A percentile compares a stretch with the other conserved stretches of the same genome.
phyloP scores from a whole-genome alignment of 2,329 filamentous ascomycete genomes.

The Rutstroemia sydowiana region DNA sequence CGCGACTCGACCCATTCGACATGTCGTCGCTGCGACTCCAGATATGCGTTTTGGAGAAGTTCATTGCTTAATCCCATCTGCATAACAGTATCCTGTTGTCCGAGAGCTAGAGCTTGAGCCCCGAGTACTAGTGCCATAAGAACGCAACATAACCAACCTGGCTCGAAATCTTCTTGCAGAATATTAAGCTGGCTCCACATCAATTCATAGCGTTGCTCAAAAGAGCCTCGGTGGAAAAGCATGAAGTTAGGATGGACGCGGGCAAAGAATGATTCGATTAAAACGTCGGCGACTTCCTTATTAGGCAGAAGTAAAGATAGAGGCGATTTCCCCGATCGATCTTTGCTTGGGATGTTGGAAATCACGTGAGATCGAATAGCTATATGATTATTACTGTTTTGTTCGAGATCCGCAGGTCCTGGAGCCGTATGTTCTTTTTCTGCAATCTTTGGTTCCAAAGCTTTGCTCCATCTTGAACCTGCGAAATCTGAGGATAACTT shows the following conservation, averaged over 20 bases:
- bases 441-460: conserved; percentile 22
- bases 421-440: conserved; percentile 17
- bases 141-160: conserved; percentile 36
- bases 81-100: too few species aligned
- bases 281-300: conserved; percentile 32
- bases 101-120: conserved; percentile 34
- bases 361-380: not conserved
- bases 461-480: conserved; percentile 26
- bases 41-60: too few species aligned
- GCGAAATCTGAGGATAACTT: conserved; percentile 25
- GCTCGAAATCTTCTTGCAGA: conserved; percentile 30
- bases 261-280: conserved; percentile 35
- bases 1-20: conserved; percentile 29
- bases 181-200: conserved; percentile 28
- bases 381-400: not conserved
- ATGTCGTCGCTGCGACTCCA: conserved; percentile 31
- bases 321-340: conserved; percentile 15
- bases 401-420: conserved; percentile 4
- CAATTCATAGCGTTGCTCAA: conserved; percentile 33
- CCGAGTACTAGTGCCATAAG: conserved; percentile 32
- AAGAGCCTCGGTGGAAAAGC: conserved; percentile 35
- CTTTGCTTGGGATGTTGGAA: not conserved
- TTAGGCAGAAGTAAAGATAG: conserved; percentile 29
- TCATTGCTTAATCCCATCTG: too few species aligned
- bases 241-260: conserved; percentile 34